These are phyloP conservation scores for Dothideomycetes sp. DNA, from an alignment of 2,329 filamentous ascomycete genomes.

Conservation along the genomic window DNA sequence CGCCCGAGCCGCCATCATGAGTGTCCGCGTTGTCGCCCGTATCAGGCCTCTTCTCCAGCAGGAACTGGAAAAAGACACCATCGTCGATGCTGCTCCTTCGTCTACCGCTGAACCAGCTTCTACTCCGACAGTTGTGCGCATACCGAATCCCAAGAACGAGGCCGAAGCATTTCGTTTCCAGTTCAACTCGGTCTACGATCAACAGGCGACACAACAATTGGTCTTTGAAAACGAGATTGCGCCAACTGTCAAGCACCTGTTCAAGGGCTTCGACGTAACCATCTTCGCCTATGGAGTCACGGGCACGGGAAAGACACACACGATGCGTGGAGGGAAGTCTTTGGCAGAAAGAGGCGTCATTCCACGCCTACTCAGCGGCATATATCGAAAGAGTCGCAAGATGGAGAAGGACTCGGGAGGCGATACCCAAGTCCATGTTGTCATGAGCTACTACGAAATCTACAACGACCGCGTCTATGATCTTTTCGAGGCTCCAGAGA, in stretches of 20 bases:
- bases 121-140: slow-evolving; percentile 63
- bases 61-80: slow-evolving; percentile 79
- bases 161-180: slow-evolving; percentile 86
- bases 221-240: slow-evolving; percentile 86
- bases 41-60: slow-evolving; percentile 80
- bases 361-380: slow-evolving; percentile 70
- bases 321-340: slow-evolving; percentile 84
- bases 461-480: slow-evolving; percentile 96
- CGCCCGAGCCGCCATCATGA: slow-evolving; percentile 22
- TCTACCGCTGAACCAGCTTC: slow-evolving; percentile 26
- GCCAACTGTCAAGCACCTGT: slow-evolving; percentile 83
- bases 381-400: slow-evolving; percentile 80
- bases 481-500: slow-evolving; percentile 78
- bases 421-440: slow-evolving; percentile 61
- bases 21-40: slow-evolving; percentile 81
- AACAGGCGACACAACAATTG: slow-evolving; percentile 69
- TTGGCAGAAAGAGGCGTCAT: slow-evolving; percentile 82
- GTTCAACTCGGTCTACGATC: slow-evolving; percentile 88
- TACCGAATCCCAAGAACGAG: slow-evolving; percentile 90
- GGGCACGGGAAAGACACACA: slow-evolving; percentile 90
- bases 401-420: slow-evolving; percentile 69
- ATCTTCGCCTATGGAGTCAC: slow-evolving; percentile 91
- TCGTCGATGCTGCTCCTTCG: slow-evolving; percentile 56
- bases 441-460: slow-evolving; percentile 89
- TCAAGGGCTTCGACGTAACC: slow-evolving; percentile 79